These are phyloP conservation scores for Paraphaeosphaeria sporulosa DNA, from an alignment of 2,329 filamentous ascomycete species.

Conservation along the genomic window DNA sequence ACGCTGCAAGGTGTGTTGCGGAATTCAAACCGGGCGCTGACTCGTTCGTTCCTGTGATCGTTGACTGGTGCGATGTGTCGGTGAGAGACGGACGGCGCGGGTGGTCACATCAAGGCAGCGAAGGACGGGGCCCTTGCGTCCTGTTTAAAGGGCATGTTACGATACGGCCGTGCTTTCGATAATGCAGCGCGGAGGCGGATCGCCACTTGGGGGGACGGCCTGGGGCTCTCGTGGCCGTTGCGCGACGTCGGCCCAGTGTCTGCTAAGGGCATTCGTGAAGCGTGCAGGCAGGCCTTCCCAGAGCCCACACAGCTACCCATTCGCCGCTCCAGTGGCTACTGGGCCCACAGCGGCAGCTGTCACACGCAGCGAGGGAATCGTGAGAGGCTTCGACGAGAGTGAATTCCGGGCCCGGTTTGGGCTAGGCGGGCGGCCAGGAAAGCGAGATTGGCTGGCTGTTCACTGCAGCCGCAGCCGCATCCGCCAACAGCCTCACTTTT, in stretches of 20 bases:
- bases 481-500: conserved; percentile 42
- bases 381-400: conserved; percentile 22
- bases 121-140: conserved; percentile 46
- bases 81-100: conserved; percentile 19
- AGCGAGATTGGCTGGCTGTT: conserved; percentile 3
- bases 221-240: conserved; percentile 28
- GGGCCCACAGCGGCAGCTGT: conserved; percentile 29
- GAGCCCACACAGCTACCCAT: conserved; percentile 39
- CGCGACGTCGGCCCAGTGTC: conserved; percentile 14
- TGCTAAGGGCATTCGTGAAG: conserved; percentile 33
- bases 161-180: conserved; percentile 35
- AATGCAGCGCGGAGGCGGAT: conserved; percentile 32
- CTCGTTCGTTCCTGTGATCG: conserved; percentile 29
- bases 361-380: conserved; percentile 23
- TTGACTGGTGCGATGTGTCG: conserved; percentile 26
- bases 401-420: conserved; percentile 25
- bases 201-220: conserved; percentile 35
- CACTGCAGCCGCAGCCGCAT: conserved; percentile 21
- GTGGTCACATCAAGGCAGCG: conserved; percentile 20
- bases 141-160: conserved; percentile 36
- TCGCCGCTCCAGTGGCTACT: conserved; percentile 18
- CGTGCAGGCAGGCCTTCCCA: conserved; percentile 37
- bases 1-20: conserved; percentile 40
- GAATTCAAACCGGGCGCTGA: conserved; percentile 40
- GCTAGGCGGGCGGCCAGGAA: conserved; percentile 19